Evolutionary conservation across 2,329 filamentous ascomycete species (phyloP).

Genomic region (Fonsecaea pedrosoi): DNA sequence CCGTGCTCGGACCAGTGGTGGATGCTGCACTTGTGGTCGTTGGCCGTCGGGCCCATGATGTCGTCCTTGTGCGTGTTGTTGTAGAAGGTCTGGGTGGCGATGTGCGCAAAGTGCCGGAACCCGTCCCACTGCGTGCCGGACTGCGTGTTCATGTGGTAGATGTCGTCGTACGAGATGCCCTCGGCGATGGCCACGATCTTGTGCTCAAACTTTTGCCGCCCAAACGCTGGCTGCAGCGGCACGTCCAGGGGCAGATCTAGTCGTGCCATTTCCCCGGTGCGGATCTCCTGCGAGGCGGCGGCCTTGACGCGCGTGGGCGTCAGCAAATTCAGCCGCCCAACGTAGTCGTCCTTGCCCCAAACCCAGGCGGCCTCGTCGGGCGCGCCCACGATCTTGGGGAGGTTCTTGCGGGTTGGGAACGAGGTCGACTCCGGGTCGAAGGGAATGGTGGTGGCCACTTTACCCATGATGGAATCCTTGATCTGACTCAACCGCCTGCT

Average conservation of each 20-base stretch:
- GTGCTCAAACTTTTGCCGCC: slow-evolving; percentile 61
- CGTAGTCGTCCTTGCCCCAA: slow-evolving; percentile 60
- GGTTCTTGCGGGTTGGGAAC: slow-evolving; percentile 61
- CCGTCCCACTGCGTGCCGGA: slow-evolving; percentile 60
- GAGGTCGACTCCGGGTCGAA: slow-evolving; percentile 61
- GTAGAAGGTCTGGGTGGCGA: slow-evolving; percentile 49
- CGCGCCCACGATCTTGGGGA: slow-evolving; percentile 59
- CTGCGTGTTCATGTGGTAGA: slow-evolving; percentile 57
- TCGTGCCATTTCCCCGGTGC: slow-evolving; percentile 62
- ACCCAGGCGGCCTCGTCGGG: slow-evolving; percentile 66
- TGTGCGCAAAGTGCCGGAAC: slow-evolving; percentile 55
- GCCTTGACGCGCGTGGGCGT: slow-evolving; percentile 62
- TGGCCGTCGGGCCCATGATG: slow-evolving; percentile 45
- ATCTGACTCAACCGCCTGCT: slow-evolving; percentile 50
- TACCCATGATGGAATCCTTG: slow-evolving; percentile 54
- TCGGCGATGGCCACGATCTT: slow-evolving; percentile 56
- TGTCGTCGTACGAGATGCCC: slow-evolving; percentile 53
- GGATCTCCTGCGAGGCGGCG: slow-evolving; percentile 60
- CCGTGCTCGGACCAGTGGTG: slow-evolving; percentile 53
- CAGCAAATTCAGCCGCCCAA: slow-evolving; percentile 62
- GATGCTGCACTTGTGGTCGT: slow-evolving; percentile 49
- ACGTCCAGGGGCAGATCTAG: slow-evolving; percentile 62
- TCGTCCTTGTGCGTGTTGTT: slow-evolving; percentile 50
- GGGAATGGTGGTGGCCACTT: slow-evolving; percentile 56
- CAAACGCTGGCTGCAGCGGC: slow-evolving; percentile 61